These are phyloP conservation scores for Echium plantagineum DNA, from an alignment of 257 asterid genomes.

Conservation along the genomic window DNA sequence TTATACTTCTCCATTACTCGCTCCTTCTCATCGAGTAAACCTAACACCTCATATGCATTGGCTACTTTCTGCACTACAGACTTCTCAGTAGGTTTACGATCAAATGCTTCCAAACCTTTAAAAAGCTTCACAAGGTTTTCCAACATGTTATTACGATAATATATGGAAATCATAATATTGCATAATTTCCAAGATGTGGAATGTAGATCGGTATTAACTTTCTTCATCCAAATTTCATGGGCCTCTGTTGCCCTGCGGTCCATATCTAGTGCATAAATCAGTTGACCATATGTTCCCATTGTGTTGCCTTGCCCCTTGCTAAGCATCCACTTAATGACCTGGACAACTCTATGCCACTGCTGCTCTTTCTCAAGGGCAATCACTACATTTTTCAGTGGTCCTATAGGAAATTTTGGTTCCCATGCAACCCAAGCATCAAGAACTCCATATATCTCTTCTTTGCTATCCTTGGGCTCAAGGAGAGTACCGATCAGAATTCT, in stretches of 20 bases:
- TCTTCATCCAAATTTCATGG: constrained; percentile 60
- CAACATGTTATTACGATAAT: constrained; percentile 59
- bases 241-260: constrained; percentile 70
- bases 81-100: constrained; percentile 72
- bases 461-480: constrained; percentile 41
- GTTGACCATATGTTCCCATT: constrained; percentile 62
- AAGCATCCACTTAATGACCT: constrained; percentile 87
- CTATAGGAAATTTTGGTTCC: constrained; percentile 77
- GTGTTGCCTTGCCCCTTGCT: constrained; percentile 93
- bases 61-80: constrained; percentile 64
- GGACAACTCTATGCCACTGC: constrained; percentile 73
- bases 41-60: constrained; percentile 61
- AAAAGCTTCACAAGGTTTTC: constrained; percentile 69
- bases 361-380: constrained; percentile 68
- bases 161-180: constrained; percentile 60
- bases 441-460: constrained; percentile 52
- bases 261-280: constrained; percentile 75
- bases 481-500: constrained; percentile 48
- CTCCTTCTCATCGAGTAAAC: constrained; percentile 55
- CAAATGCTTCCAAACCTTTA: constrained; percentile 65
- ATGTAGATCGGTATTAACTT: constrained; percentile 58
- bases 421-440: constrained; percentile 95
- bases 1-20: constrained; percentile 57
- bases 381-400: constrained; percentile 43
- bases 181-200: constrained; percentile 79